Evolutionary conservation across 768 basidiomycete genomes (phyloP).

Genomic region (Porphyrellus cyaneotinctus): DNA sequence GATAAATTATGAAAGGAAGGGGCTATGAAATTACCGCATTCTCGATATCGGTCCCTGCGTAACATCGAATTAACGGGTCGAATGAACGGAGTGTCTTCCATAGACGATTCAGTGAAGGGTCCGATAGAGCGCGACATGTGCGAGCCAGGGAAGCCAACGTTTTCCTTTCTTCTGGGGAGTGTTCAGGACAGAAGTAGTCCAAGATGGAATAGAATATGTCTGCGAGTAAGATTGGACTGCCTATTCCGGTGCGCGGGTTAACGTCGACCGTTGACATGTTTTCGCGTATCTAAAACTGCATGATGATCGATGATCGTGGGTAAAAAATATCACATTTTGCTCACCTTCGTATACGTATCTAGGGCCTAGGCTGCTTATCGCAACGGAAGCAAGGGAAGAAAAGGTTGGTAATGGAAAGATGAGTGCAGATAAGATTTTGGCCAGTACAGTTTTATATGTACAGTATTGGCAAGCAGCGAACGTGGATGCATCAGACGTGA

Average conservation of each 20-base stretch:
- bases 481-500: too few species aligned
- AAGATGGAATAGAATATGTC: conserved; percentile 11
- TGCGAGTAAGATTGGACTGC: neutral
- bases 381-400: too few species aligned
- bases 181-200: neutral
- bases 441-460: too few species aligned
- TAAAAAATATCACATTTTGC: neutral
- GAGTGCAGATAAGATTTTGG: too few species aligned
- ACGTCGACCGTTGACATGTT: neutral
- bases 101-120: conserved; percentile 9
- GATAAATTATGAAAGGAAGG: neutral
- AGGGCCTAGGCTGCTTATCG: too few species aligned
- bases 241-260: neutral
- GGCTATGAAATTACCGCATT: neutral
- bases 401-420: too few species aligned
- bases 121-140: conserved; percentile 8
- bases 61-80: conserved; percentile 12
- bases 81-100: conserved; percentile 11
- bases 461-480: too few species aligned
- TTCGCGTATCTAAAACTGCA: too few species aligned
- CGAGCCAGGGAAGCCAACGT: conserved; percentile 5
- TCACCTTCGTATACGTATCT: too few species aligned
- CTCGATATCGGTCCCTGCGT: neutral
- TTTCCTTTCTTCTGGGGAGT: neutral
- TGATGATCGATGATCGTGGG: too few species aligned